Evolutionary conservation across 805 yeast genomes (phyloP).

Genomic region (Pichia membranifaciens): DNA sequence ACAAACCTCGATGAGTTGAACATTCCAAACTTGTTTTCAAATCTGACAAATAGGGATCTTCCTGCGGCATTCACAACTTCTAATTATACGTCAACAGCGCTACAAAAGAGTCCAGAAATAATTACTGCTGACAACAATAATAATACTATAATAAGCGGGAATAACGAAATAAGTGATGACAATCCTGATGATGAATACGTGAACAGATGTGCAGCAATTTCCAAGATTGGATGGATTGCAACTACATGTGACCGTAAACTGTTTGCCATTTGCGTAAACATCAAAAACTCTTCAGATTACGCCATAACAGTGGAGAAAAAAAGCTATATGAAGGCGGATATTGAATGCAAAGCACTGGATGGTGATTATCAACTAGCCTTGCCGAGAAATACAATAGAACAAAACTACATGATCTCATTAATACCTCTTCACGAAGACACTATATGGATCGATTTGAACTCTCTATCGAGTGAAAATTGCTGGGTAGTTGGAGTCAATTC

Average conservation of each 20-base stretch:
- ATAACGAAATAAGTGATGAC: constrained; percentile 6
- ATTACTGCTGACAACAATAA: background rate
- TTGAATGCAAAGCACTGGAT: constrained; percentile 21
- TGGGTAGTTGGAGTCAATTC: constrained; percentile 88
- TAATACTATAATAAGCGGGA: background rate
- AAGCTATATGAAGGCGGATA: constrained; percentile 42
- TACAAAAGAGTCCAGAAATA: background rate
- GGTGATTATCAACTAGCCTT: constrained; percentile 35
- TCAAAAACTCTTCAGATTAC: constrained; percentile 39
- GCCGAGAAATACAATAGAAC: constrained; percentile 49
- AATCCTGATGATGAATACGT: constrained; percentile 19
- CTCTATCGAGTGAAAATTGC: constrained; percentile 65
- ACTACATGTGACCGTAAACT: constrained; percentile 56
- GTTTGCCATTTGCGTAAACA: constrained; percentile 51
- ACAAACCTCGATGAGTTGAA: constrained; percentile 8
- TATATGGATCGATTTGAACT: constrained; percentile 79
- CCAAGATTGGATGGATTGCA: constrained; percentile 54
- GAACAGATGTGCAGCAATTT: constrained; percentile 37
- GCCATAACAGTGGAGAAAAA: constrained; percentile 28
- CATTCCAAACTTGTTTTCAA: background rate
- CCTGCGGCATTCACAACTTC: background rate
- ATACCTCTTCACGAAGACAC: constrained; percentile 29
- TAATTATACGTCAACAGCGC: background rate
- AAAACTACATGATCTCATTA: constrained; percentile 23
- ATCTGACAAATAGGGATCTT: background rate